Evolutionary conservation across 306 rosid genomes (phyloP), one percentile per base, ranked within the genome.

Genomic region (Pterocarpus santalinus): DNA sequence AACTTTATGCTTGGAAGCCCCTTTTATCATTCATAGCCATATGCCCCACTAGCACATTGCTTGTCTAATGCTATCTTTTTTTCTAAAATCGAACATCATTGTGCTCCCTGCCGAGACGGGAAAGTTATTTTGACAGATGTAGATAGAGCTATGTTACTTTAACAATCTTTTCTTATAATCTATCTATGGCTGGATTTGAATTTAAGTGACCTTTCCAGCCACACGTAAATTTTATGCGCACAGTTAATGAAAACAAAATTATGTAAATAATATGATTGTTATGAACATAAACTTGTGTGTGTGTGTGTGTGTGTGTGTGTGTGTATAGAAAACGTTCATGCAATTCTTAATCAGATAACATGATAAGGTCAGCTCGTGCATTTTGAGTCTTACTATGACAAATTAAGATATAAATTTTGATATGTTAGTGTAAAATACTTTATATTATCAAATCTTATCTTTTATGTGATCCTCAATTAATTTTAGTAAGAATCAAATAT

Each of bases 21-120:
- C 53, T 79, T 84, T 84, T 79, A 83, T 78, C 57, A 49, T 66
- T 78, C 77, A 73, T 61, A 35, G 56, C 69, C 80, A 79, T 80
- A 75, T 61, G 66, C 79, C 87, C 87, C 87, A 84, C 87, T 79
- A 51, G 1, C 73, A 74, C 82, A 74, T 69, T 80, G 68, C 58
- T 52, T 84, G 75, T 75, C 70, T 36, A 0, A 30, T 51, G 2
- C 38, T 4, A 68, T 79, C 83, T 55, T 57, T 72, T 43, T 66
- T 68, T 51, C 43, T 5, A 6, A 17, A 65, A 9, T 66, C 44
- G 12, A 68, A 22, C 67, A 85, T 78, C 81, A 73, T 82, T 73
- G 55, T 81, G 83, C 69, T 81, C 78, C 73, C 73, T 76, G 3
- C 61, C 8, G 3, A 38, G 0, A 75, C 47, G 58, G 58, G 43